These are phyloP conservation scores for Tilletiaria anomala DNA, from an alignment of 1,284 basidiomycete species.

Conservation along the genomic window DNA sequence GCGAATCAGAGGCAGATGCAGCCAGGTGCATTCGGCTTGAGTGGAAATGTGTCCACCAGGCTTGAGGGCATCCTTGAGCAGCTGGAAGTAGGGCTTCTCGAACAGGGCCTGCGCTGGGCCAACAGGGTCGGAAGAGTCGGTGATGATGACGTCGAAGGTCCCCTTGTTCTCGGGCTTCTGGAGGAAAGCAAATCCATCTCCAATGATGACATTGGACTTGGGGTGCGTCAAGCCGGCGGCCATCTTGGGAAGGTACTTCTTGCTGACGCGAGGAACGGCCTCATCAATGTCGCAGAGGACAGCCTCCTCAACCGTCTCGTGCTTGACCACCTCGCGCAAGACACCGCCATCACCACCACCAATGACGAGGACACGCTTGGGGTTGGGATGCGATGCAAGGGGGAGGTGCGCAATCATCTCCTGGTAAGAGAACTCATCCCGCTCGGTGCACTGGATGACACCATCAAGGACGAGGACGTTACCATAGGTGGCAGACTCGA, in stretches of 20 bases:
- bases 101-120: constrained; percentile 89
- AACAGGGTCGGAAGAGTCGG: constrained; percentile 91
- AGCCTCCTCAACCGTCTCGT: constrained; percentile 76
- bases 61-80: constrained; percentile 74
- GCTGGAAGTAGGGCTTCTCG: constrained; percentile 92
- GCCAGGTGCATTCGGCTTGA: constrained; percentile 90
- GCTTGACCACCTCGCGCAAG: constrained; percentile 91
- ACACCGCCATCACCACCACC: constrained; percentile 67
- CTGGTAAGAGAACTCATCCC: constrained; percentile 98
- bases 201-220: constrained; percentile 74
- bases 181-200: constrained; percentile 95
- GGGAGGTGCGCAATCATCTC: constrained; percentile 99
- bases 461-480: constrained; percentile 94
- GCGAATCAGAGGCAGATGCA: constrained; percentile 78
- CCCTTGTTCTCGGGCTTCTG: constrained; percentile 63
- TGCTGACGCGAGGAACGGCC: constrained; percentile 91
- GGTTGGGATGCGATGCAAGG: constrained; percentile 87
- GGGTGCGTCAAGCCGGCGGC: constrained; percentile 67
- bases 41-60: constrained; percentile 89
- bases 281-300: constrained; percentile 97
- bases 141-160: constrained; percentile 90
- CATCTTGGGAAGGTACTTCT: constrained; percentile 87
- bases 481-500: constrained; percentile 73
- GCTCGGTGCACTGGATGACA: constrained; percentile 89
- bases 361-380: constrained; percentile 87